Conservation (phyloP, 495 filamentous ascomycete species). For the Lepraria neglecta region DNA sequence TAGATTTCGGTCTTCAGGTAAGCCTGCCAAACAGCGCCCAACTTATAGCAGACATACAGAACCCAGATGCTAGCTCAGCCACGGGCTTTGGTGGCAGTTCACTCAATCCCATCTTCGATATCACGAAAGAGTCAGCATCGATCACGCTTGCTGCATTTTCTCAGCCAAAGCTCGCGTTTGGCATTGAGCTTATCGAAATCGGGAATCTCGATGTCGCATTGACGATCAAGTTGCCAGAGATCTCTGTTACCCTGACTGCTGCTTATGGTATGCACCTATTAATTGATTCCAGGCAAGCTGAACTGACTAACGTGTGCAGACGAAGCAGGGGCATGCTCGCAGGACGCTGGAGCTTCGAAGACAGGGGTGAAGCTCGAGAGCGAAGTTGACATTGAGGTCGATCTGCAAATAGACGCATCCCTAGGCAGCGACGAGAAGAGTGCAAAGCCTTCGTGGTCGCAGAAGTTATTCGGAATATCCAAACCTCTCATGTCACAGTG, state of each 20-base stretch:
- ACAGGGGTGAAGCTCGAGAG: conserved; percentile 29
- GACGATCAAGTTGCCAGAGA: conserved; percentile 28
- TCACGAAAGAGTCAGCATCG: conserved; percentile 25
- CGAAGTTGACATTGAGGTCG: conserved; percentile 29
- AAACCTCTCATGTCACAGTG: conserved; percentile 12
- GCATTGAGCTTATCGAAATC: conserved; percentile 28
- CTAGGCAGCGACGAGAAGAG: conserved; percentile 4
- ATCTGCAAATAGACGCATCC: conserved; percentile 36
- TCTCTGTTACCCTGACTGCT: conserved; percentile 24
- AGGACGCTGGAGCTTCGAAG: conserved; percentile 24
- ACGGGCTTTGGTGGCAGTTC: conserved; percentile 28
- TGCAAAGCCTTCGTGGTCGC: conserved; percentile 7
- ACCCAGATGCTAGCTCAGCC: conserved; percentile 25
- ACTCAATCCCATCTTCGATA: conserved; percentile 28
- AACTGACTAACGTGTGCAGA: conserved; percentile 15
- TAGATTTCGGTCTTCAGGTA: conserved; percentile 32
- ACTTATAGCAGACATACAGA: conserved; percentile 23
- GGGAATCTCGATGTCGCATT: conserved; percentile 30
- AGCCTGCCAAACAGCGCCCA: conserved; percentile 31
- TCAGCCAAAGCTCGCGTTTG: conserved; percentile 33
- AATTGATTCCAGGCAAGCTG: not conserved
- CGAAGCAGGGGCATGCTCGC: conserved; percentile 26
- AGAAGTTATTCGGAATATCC: not conserved
- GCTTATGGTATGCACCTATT: conserved; percentile 23
- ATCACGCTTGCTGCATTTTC: conserved; percentile 30